Conservation (phyloP, 306 rosid species). For the Acacia melanoxylon region DNA sequence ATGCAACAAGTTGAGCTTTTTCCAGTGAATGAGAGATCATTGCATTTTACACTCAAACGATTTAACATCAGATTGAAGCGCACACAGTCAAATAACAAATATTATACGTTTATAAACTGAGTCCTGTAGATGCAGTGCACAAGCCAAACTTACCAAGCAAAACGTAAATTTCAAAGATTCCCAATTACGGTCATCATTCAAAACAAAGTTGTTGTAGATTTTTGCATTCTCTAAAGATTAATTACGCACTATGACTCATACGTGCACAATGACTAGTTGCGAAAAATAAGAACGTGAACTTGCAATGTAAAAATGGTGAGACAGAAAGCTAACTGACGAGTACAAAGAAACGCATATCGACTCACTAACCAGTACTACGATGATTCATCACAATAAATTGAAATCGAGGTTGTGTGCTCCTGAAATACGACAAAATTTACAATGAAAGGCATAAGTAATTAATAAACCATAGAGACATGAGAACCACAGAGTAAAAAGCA, state of each 20-base stretch:
- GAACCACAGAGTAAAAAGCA: background rate
- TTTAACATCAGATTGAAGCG: background rate
- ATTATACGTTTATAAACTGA: constrained; percentile 1
- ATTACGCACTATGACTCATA: background rate
- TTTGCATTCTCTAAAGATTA: background rate
- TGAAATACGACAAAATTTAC: constrained; percentile 34
- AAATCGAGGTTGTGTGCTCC: constrained; percentile 59
- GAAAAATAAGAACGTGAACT: background rate
- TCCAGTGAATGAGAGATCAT: background rate
- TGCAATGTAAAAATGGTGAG: background rate
- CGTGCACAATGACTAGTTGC: background rate
- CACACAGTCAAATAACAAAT: background rate
- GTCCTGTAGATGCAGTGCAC: background rate
- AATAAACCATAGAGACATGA: background rate
- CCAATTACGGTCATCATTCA: background rate
- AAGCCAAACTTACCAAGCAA: constrained; percentile 9
- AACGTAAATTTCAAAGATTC: background rate
- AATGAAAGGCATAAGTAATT: constrained; percentile 10
- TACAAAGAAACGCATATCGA: constrained; percentile 9
- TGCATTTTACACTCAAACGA: background rate
- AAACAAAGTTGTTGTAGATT: background rate
- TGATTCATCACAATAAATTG: constrained; percentile 70
- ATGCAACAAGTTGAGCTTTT: background rate
- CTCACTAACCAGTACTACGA: constrained; percentile 58
- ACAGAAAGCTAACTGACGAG: background rate